Evolutionary conservation across 768 basidiomycete genomes (phyloP), one percentile per base, ranked within the genome.

Genomic region (Exidia glandulosa): DNA sequence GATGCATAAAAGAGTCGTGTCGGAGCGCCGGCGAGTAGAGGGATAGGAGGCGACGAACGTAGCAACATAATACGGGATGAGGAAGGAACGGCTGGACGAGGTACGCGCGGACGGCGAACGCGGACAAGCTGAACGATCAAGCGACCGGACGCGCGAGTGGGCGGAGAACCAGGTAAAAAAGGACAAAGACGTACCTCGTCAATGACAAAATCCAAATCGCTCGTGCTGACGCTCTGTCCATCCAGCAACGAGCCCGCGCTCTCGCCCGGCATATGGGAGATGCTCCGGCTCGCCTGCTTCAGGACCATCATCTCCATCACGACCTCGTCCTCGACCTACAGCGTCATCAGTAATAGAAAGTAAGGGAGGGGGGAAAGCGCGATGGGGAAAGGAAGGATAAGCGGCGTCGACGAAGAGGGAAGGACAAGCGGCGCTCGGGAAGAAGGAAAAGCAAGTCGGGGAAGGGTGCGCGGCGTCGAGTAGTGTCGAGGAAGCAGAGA

Each of bases 251-350:
- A 57, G 58, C 86, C 77, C 19, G 78, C 77, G 45, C 74, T 70
- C n/a, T 71, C 62, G 80, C 73, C 61, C 60, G 27, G 36, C 64
- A 32, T 57, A 3, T 9, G 58, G n/a, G n/a, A 85, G 59, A 87
- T 72, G 61, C 88, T 90, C 67, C 91, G 79, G 66, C 88, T 89
- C 0, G 85, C 84, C 63, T 88, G 86, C 77, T 99, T 98, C 74
- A 96, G 82, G 48, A 92, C 86, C 93, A 98, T 96, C 80, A 98
- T 82, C 80, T 95, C 90, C 74, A 94, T 89, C 61, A 99, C 79
- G 68, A 97, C 87, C 71, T 90, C 88, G 69, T 98, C 95, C 74
- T 97, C 95, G 63, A 90, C 89, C 48, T 82, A 23, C 41, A 23
- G 16, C 50, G 50, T 19, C 19, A 10, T 37, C 36, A 10, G 36